Percentiles rank a stretch among this genome's conserved stretches.
phyloP scores from a whole-genome alignment of 1,284 basidiomycete species.

The Agaricales sp. region DNA sequence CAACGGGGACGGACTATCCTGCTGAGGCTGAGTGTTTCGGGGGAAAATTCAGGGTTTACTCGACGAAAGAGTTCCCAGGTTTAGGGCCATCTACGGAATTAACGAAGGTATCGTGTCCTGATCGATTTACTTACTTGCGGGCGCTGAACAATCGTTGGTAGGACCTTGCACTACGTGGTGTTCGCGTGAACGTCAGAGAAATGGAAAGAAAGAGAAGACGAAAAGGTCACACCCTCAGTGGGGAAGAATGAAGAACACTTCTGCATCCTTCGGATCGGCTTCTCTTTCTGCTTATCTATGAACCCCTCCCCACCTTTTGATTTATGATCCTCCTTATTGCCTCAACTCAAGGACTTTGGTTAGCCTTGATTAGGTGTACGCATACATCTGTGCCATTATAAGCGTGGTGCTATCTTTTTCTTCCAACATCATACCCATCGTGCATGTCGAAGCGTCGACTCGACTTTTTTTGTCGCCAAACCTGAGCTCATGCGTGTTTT shows the following conservation, averaged over 20 bases:
- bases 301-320: no score
- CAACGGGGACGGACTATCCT: conserved; percentile 19
- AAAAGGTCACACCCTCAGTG: conserved; percentile 23
- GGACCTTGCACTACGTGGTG: conserved; percentile 60
- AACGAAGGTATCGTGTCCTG: conserved; percentile 67
- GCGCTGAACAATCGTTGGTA: conserved; percentile 16
- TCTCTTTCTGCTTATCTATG: no score
- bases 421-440: no score
- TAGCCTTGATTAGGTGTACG: no score
- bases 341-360: no score
- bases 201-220: conserved; percentile 52
- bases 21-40: conserved; percentile 53
- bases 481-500: no score
- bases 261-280: no score
- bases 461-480: no score
- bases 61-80: conserved; percentile 74
- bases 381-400: no score
- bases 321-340: no score
- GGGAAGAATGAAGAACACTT: not conserved
- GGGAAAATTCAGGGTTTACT: conserved; percentile 58
- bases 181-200: conserved; percentile 61
- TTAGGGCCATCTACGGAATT: conserved; percentile 61
- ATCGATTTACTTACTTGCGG: not conserved
- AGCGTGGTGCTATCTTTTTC: no score
- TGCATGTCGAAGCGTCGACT: no score